Base-by-base conservation (phyloP, 2,329 filamentous ascomycete genomes). In the Nothopassalora personata region DNA sequence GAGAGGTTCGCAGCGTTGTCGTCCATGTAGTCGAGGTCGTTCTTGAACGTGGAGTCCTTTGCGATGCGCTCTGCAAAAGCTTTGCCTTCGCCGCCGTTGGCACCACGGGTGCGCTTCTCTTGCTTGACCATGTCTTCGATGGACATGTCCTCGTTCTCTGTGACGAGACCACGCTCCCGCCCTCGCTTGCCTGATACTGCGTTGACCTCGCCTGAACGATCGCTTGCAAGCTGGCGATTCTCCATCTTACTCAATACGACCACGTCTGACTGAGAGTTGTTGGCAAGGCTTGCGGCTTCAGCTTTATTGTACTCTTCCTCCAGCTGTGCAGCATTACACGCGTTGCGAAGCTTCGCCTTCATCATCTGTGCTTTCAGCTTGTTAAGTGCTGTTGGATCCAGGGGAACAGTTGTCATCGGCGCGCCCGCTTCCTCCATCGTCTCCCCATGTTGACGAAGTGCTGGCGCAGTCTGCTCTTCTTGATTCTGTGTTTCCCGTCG, bases 71-170 rank as follows among this genome's bases (percentile, higher is more conserved):
- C 92, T 2, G 94, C 94, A 33, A 97, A 83, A 4, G 89, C 85
- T 67, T 86, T 80, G 1, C 89, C 90, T 71, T 97, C 92, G 55
- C 91, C 62, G 80, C 79, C 67, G 23, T 56, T 54, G 69, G 90
- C 86, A 15, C 87, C 87, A 59, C 86, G 87, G 4, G 90, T 97
- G 56, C 93, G 87, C 36, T 90, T 86, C 75, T 99, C 94, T 74
- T 97, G 92, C 30, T 91, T 86, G 18, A 99, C 86, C 94, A 99
- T 99, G 73, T 99, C 94, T 56, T 96, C 91, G 60, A 99, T 89
- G 31, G 81, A 87, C 91, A 99, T 97, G 68, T 97, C 91, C 55
- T 95, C 89, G 70, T 97, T 97, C 64, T 94, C 91, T 66, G 90
- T 85, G 5, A 99, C 89, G 7, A 86, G 81, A 1, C 93, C 94